Percentiles rank a stretch among this genome's conserved stretches.
phyloP scores from a whole-genome alignment of 2,329 filamentous ascomycete species.

The Pseudocercospora vitis region DNA sequence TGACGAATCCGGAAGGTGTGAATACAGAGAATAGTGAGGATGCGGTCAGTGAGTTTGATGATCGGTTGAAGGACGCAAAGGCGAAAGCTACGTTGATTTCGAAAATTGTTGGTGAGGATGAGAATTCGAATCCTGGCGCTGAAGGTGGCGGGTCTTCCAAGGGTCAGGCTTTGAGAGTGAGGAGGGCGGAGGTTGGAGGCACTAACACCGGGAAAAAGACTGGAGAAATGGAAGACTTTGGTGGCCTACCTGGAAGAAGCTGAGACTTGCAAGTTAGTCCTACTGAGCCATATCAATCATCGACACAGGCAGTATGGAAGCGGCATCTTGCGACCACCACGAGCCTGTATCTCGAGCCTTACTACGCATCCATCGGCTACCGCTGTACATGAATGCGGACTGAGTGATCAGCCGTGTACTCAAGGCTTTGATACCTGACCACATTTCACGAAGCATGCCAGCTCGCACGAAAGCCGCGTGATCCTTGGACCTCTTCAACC shows the following conservation, averaged over 20 bases:
- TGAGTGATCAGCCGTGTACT: too few relatives aligned
- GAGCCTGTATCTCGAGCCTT: too few relatives aligned
- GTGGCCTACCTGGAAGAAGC: conserved; percentile 25
- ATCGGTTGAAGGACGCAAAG: conserved; percentile 77
- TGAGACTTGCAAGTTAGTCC: background rate
- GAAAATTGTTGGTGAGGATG: conserved; percentile 59
- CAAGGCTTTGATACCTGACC: too few relatives aligned
- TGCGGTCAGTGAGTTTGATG: conserved; percentile 86
- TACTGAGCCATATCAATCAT: background rate
- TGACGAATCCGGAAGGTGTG: conserved; percentile 76
- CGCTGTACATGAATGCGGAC: too few relatives aligned
- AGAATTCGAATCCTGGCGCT: conserved; percentile 6
- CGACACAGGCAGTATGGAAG: too few relatives aligned
- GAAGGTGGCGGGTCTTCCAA: conserved; percentile 9
- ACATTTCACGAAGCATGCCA: too few relatives aligned
- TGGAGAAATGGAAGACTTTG: conserved; percentile 43
- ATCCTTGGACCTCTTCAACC: too few relatives aligned
- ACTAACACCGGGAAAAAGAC: conserved; percentile 29
- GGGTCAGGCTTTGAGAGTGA: conserved; percentile 24
- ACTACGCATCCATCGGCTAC: too few relatives aligned
- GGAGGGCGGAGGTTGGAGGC: conserved; percentile 23
- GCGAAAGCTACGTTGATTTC: conserved; percentile 85
- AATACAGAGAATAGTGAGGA: conserved; percentile 83
- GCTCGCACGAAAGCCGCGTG: too few relatives aligned
- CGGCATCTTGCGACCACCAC: too few relatives aligned